These are phyloP conservation scores for Tripidium arundinaceum DNA, from an alignment of 202 grass and related monocot genomes.

Conservation along the genomic window DNA sequence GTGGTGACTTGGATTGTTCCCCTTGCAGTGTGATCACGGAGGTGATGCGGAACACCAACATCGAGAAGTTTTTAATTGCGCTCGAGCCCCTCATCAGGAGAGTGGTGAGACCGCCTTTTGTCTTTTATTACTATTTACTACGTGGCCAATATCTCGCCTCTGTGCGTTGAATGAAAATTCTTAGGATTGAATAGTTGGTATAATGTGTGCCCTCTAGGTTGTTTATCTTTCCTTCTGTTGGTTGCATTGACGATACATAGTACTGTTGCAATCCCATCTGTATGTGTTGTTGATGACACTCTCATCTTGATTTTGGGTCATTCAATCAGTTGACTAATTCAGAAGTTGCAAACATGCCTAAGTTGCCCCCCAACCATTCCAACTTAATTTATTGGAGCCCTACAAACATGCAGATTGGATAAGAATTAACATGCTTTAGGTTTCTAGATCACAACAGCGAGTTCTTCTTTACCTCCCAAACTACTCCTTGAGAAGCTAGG, in stretches of 20 bases:
- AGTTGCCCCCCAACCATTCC: too few relatives aligned
- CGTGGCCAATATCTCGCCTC: background rate
- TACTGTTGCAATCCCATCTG: too few relatives aligned
- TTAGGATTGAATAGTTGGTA: background rate
- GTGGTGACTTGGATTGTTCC: background rate
- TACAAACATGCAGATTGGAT: too few relatives aligned
- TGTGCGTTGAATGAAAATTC: background rate
- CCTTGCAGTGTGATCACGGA: conserved; percentile 46
- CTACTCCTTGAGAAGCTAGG: background rate
- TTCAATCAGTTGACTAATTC: too few relatives aligned
- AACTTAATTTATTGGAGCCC: too few relatives aligned
- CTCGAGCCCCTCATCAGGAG: conserved; percentile 53
- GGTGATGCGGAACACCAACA: conserved; percentile 51
- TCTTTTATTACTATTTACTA: background rate
- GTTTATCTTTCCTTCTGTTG: background rate
- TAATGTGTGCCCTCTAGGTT: background rate
- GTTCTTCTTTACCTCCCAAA: background rate
- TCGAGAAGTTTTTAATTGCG: conserved; percentile 46
- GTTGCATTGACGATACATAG: background rate
- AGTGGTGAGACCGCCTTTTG: conserved; percentile 38
- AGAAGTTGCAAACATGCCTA: too few relatives aligned
- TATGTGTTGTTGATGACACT: too few relatives aligned
- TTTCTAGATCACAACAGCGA: too few relatives aligned
- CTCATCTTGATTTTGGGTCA: background rate
- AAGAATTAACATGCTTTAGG: too few relatives aligned